Evolutionary conservation across 345 rosid genomes (phyloP), one percentile per base, ranked within the genome.

Genomic region (Dipteronia dyeriana): DNA sequence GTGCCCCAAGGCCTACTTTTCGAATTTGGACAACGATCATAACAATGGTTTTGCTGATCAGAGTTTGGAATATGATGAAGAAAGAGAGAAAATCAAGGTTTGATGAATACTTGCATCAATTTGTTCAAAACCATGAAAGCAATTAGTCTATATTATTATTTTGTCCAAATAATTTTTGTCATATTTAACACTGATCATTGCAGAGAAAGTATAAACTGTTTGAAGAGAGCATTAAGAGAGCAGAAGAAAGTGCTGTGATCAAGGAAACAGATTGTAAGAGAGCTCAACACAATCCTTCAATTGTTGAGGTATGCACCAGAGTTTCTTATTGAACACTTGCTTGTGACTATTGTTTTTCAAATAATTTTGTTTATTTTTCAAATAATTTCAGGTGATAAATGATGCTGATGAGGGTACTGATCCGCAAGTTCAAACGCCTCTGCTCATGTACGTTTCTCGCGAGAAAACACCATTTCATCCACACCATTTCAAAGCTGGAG

Each of bases 401-500:
- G 78, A 54, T 12, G 70, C 7, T 9, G 69, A 16, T 34, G 38
- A 34, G 16, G 29, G 20, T n/a, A 9, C 60, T 74, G 47, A 51
- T 34, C 38, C 4, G 22, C 34, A 60, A 23, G 56, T 10, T 8
- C 66, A 76, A 59, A 77, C 82, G 79, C 89, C 89, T 20, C 82
- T 66, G 10, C 86, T 84, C 67, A 84, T 87, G 3, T 89, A 89
- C 0, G 87, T 89, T 66, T 73, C 88, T 60, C 81, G 88, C 1
- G 89, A 89, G 85, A 86, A 80, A 70, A 77, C 80, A 8, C 81
- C 87, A 45, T 70, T 75, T 17, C 69, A 45, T 49, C 85, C 79
- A 0, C 88, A 89, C 66, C 74, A 87, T 73, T 87, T 86, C 82
- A 87, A 87, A 76, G 91, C 87, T 23, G 91, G 88, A 76, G 92